Evolutionary conservation across 192 early-diverging fungal species (phyloP), one percentile per base, ranked within the genome.

Genomic region (Backusella mclennaniae): DNA sequence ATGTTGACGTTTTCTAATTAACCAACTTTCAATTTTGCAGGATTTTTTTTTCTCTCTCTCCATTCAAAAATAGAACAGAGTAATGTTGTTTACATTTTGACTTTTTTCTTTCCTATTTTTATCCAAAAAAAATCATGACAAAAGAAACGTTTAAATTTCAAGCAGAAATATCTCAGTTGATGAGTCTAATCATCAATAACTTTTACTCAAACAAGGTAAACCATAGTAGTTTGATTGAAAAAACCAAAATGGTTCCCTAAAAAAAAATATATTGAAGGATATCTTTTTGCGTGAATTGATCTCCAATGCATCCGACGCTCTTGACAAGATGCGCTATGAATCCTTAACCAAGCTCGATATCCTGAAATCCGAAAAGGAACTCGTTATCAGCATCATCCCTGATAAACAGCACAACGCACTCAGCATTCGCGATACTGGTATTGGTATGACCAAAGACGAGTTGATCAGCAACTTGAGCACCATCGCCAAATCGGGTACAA

Each of bases 121-220:
- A 38, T 38, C 9, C 36, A 38, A 67, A 68, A 35, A 46, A 59
- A 21, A 79, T 63, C 44, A 66, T 69, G 35, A 69, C 67, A 38
- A 78, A 84, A 83, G 91, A 92, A 83, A 91, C 90, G 73, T 96
- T 95, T 85, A 88, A 91, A 82, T 97, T 98, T 89, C 94, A 98
- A 91, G 97, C 97, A 93, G 98, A 98, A 91, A 97, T 99, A 84
- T 94, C 93, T 91, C 95, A 96, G 95, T 88, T 99, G 88, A 99
- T 99, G 98, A 94, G 93, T 79, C 92, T 99, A 82, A 98, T 99
- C 91, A 98, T 99, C 92, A 99, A 98, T 92, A 98, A 97, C 75
- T 97, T 99, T 85, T 99, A 99, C 89, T 93, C 92, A 67, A 95
- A 96, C 90, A 95, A 95, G 89, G 97, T 80, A 80, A 77, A 33